phyloP scores from a whole-genome alignment of 306 rosid genomes.

The Abrus pulchellus region DNA sequence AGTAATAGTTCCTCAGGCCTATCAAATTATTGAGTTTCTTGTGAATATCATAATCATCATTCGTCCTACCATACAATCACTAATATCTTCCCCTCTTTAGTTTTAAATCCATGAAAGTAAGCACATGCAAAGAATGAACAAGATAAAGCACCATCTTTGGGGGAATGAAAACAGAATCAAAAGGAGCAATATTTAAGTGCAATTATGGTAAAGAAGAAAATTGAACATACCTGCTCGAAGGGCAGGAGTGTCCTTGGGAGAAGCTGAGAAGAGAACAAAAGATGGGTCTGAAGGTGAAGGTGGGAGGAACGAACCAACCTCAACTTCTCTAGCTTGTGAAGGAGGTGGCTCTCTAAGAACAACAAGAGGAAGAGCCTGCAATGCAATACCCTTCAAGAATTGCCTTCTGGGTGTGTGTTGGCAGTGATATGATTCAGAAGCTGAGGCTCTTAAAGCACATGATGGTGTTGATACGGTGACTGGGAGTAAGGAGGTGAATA shows the following conservation, averaged over 20 bases:
- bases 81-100: not conserved
- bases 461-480: slow-evolving; percentile 34
- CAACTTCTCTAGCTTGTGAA: slow-evolving; percentile 70
- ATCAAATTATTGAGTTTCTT: slow-evolving; percentile 13
- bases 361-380: slow-evolving; percentile 67
- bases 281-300: slow-evolving; percentile 78
- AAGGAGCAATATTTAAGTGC: not conserved
- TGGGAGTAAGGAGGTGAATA: slow-evolving; percentile 45
- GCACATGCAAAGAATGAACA: too few relatives aligned
- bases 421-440: slow-evolving; percentile 35
- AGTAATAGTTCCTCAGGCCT: not conserved
- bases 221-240: slow-evolving; percentile 89
- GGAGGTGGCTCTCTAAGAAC: slow-evolving; percentile 48
- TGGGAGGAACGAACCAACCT: slow-evolving; percentile 87
- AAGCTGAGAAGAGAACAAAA: slow-evolving; percentile 86
- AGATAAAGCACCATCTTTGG: not conserved
- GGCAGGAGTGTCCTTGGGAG: slow-evolving; percentile 92
- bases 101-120: not conserved
- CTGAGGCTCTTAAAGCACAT: slow-evolving; percentile 48
- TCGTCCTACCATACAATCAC: not conserved
- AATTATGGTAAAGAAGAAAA: not conserved
- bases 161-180: not conserved
- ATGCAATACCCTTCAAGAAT: slow-evolving; percentile 64
- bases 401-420: slow-evolving; percentile 63
- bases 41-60: not conserved